Percentiles rank a stretch among this genome's conserved stretches.
phyloP scores from a whole-genome alignment of 2,329 filamentous ascomycete genomes.

The Colletotrichum sp. region DNA sequence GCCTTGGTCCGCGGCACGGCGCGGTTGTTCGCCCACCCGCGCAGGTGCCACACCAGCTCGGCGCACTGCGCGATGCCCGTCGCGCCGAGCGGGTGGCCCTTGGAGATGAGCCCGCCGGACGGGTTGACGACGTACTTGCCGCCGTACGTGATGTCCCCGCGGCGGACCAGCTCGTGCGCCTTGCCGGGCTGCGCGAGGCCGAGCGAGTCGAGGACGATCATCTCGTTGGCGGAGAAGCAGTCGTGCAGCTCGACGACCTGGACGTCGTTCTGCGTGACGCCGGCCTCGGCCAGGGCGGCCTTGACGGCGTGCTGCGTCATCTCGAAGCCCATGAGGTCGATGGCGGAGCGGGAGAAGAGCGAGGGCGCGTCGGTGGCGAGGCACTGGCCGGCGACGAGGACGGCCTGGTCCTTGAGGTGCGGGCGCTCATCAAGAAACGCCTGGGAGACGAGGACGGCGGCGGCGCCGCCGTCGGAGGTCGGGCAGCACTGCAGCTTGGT shows the following conservation, averaged over 20 bases:
- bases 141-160: constrained; percentile 91
- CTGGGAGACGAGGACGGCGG: constrained; percentile 88
- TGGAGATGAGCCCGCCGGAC: constrained; percentile 92
- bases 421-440: constrained; percentile 86
- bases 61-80: constrained; percentile 96
- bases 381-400: constrained; percentile 87
- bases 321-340: constrained; percentile 88
- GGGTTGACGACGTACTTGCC: constrained; percentile 87
- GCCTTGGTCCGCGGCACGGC: constrained; percentile 70
- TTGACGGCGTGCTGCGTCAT: constrained; percentile 79
- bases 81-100: constrained; percentile 92
- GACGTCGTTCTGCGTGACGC: constrained; percentile 64
- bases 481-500: constrained; percentile 99
- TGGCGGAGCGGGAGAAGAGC: constrained; percentile 80
- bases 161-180: constrained; percentile 88
- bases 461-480: constrained; percentile 90
- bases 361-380: constrained; percentile 83
- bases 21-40: constrained; percentile 95
- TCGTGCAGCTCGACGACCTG: constrained; percentile 93
- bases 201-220: constrained; percentile 87
- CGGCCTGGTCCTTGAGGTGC: constrained; percentile 80
- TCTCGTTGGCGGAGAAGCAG: constrained; percentile 95
- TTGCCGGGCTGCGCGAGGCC: constrained; percentile 80
- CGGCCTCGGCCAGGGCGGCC: constrained; percentile 76
- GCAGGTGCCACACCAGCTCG: constrained; percentile 92